These are phyloP conservation scores for Breviolum minutum DNA, from an alignment of 73 alveolate genomes.

Conservation along the genomic window DNA sequence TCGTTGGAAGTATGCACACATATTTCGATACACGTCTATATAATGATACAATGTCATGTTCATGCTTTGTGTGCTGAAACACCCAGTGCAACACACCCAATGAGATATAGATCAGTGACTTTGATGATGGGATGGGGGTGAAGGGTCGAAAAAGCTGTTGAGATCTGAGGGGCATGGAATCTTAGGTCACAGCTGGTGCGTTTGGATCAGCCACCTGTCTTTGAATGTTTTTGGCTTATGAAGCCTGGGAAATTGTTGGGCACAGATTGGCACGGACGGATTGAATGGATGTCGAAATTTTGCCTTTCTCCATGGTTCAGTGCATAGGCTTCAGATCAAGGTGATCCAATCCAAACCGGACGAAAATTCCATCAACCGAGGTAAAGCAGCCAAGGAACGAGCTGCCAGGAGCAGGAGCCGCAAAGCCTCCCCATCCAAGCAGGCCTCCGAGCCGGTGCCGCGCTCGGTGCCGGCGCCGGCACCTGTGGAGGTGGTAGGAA, in stretches of 20 bases:
- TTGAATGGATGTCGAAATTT: too few species aligned
- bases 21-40: not conserved
- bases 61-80: too few species aligned
- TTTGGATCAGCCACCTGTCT: constrained; percentile 76
- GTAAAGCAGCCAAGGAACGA: constrained; percentile 7
- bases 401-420: constrained; percentile 27
- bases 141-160: too few species aligned
- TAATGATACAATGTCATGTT: not conserved
- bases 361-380: constrained; percentile 1
- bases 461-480: not conserved
- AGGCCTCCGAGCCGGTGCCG: not conserved
- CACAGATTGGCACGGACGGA: too few species aligned
- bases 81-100: too few species aligned
- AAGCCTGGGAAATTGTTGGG: too few species aligned
- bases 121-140: too few species aligned
- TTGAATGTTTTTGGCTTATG: not conserved
- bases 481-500: not conserved
- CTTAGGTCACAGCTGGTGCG: constrained; percentile 73
- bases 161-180: not conserved
- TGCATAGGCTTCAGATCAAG: not conserved
- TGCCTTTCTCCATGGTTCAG: too few species aligned
- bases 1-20: too few species aligned
- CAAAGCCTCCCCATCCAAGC: constrained; percentile 12
- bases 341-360: not conserved
- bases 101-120: too few species aligned